Evolutionary conservation across 2,329 filamentous ascomycete genomes (phyloP).

Genomic region (Ceratocystis lukuohia): DNA sequence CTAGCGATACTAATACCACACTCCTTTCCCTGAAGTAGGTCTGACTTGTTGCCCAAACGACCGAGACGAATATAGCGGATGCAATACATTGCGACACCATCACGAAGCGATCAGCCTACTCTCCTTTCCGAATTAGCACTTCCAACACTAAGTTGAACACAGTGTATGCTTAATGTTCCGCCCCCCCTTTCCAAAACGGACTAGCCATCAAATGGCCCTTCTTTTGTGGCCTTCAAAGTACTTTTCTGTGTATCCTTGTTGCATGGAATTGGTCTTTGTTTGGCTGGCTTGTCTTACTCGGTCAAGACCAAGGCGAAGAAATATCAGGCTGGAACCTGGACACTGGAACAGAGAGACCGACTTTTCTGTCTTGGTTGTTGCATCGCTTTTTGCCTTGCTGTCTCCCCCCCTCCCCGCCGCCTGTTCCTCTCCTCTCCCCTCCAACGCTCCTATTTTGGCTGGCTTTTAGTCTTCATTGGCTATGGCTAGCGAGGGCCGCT

Average conservation of each 20-base stretch:
- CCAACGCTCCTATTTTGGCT: not conserved
- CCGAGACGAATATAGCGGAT: not conserved
- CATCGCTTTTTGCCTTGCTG: not conserved
- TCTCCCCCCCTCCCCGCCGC: not conserved
- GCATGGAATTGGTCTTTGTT: not conserved
- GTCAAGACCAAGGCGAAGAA: not conserved
- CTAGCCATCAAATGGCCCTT: not conserved
- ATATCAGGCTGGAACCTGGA: not conserved
- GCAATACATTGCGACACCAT: not conserved
- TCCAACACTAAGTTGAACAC: not conserved
- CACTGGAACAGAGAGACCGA: not conserved
- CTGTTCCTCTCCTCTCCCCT: not conserved
- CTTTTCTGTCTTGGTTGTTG: not conserved
- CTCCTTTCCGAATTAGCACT: not conserved
- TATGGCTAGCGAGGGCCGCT: slow-evolving; percentile 10
- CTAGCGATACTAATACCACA: not conserved
- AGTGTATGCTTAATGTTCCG: not conserved
- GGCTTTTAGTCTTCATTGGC: slow-evolving; percentile 3
- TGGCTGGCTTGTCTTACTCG: not conserved
- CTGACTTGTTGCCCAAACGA: not conserved
- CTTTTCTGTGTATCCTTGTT: not conserved
- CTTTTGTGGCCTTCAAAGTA: not conserved
- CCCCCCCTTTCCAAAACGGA: not conserved
- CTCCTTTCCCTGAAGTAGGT: not conserved
- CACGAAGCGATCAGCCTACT: not conserved